phyloP scores from a whole-genome alignment of 1,139 yeast species.

The Saccharomycopsis crataegensis region DNA sequence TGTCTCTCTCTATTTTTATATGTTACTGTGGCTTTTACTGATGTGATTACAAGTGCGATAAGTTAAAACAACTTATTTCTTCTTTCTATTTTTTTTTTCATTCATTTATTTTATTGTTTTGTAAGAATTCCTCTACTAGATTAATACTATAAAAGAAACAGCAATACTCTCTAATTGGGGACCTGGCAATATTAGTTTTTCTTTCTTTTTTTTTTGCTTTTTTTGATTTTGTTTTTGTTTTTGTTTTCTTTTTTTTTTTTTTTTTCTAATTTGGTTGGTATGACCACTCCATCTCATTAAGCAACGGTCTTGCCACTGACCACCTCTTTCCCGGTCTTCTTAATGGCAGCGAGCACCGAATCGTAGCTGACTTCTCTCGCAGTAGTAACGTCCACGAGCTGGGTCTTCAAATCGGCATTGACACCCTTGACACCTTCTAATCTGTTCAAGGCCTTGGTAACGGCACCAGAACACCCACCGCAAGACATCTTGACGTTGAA shows the following conservation, averaged over 20 bases:
- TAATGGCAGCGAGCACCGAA: slow-evolving; percentile 66
- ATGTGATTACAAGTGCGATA: too few species aligned
- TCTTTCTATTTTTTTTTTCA: background rate
- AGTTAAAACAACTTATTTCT: background rate
- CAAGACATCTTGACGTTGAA: slow-evolving; percentile 79
- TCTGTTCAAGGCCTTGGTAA: slow-evolving; percentile 65
- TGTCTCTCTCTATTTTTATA: background rate
- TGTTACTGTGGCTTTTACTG: too few species aligned
- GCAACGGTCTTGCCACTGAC: slow-evolving; percentile 45
- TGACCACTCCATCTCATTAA: background rate
- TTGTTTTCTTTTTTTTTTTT: background rate
- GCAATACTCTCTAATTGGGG: too few species aligned
- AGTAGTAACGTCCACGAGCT: slow-evolving; percentile 74
- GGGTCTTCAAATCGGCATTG: slow-evolving; percentile 71
- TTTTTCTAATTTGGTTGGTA: background rate
- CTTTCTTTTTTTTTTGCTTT: background rate
- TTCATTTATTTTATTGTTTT: too few species aligned
- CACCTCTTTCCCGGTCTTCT: slow-evolving; percentile 88
- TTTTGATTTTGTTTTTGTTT: background rate
- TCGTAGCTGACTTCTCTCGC: slow-evolving; percentile 53
- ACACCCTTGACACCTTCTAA: slow-evolving; percentile 68
- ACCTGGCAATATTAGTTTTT: too few species aligned
- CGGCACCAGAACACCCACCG: slow-evolving; percentile 84
- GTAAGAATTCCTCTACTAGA: too few species aligned
- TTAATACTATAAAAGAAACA: too few species aligned